Conservation (phyloP, 371 early-diverging fungal genomes). For the Paraphysoderma sedebokerense region DNA sequence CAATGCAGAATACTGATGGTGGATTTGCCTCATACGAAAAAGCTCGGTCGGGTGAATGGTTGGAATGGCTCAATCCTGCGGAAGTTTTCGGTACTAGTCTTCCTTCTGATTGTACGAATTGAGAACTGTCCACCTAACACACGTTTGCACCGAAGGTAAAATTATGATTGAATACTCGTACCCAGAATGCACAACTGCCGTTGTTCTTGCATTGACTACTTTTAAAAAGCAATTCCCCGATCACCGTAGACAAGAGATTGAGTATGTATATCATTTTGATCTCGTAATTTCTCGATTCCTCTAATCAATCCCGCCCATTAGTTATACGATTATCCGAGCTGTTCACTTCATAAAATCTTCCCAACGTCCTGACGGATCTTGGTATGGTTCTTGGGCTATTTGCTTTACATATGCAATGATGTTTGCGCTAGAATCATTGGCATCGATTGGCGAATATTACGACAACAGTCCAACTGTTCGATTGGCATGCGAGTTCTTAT, state of each 20-base stretch:
- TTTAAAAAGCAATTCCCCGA: conserved; percentile 61
- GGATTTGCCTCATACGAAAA: conserved; percentile 86
- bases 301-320: background rate
- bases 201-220: conserved; percentile 58
- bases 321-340: conserved; percentile 15
- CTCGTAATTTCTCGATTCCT: background rate
- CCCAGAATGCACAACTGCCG: conserved; percentile 92
- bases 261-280: conserved; percentile 19
- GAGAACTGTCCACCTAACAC: no score
- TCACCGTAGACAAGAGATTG: conserved; percentile 66
- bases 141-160: conserved; percentile 22
- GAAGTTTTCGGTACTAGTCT: conserved; percentile 64
- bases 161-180: conserved; percentile 96
- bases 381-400: conserved; percentile 94
- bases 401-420: conserved; percentile 94
- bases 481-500: conserved; percentile 69
- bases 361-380: conserved; percentile 73
- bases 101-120: background rate
- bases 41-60: conserved; percentile 52
- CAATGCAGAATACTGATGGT: conserved; percentile 78
- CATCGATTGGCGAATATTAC: conserved; percentile 65
- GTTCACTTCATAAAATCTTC: conserved; percentile 47
- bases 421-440: conserved; percentile 80
- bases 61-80: conserved; percentile 83
- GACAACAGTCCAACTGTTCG: conserved; percentile 42